Evolutionary conservation across 2,329 filamentous ascomycete species (phyloP), one percentile per base, ranked within the genome.

Genomic region (Botryosphaeria dothidea): DNA sequence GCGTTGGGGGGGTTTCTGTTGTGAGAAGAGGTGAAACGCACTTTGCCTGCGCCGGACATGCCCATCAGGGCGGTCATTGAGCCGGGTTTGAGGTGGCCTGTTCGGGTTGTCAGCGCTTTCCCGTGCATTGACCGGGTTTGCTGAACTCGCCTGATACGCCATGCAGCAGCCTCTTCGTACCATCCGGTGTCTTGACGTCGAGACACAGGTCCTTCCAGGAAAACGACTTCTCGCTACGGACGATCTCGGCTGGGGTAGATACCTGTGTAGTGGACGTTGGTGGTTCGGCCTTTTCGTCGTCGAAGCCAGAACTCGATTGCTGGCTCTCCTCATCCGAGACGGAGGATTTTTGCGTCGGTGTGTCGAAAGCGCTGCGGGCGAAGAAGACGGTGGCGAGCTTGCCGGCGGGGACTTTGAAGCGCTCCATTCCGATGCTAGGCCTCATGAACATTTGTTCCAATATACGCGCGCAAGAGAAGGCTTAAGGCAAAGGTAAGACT

Each of bases 51-150:
- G 1, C 54, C 54, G 3, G 90, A 92, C 4, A 89, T 88, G 45
- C 92, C 92, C 90, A 94, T 93, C 1, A 95, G 81, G 2, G 91
- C 91, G 3, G 90, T 93, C 11, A 94, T 83, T 70, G 90, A 86
- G 38, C 92, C 91, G 1, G 92, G 91, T 67, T 89, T 87, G 56
- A 93, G 90, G 69, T 89, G 93, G 3, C 54, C 54, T 58, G 13
- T 1, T 19, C 1, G 3, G 11, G 13, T n/a, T 58, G 54, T 58
- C 36, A 58, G 54, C 25, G 23, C 8, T 13, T 17, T 15, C 4
- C 9, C n/a, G 23, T 41, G 11, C 8, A 41, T 17, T n/a, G 17
- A 41, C 11, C 13, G 13, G 31, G 7, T 11, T 15, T 41, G 17
- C 2, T 41, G 9, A 13, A 38, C 54, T 45, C 17, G 31, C 54